Evolutionary conservation across 495 filamentous ascomycete species (phyloP).

Genomic region (Penicillium soppii): DNA sequence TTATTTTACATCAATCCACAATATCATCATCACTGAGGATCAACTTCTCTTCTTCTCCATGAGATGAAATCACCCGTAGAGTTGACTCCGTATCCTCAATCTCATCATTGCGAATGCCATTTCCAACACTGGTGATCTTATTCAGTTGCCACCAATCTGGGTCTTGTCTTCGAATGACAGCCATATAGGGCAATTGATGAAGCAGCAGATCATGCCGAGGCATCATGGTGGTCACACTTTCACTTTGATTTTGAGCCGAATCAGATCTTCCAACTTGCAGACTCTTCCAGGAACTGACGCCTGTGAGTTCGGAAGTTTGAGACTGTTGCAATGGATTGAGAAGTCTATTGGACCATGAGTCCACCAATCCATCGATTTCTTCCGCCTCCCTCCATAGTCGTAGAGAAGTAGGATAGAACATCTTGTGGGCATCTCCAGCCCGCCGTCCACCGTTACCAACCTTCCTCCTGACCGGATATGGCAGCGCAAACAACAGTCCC

Average conservation of each 20-base stretch:
- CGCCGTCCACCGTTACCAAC: conserved; percentile 30
- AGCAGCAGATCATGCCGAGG: conserved; percentile 74
- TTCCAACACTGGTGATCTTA: conserved; percentile 63
- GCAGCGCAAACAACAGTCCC: conserved; percentile 78
- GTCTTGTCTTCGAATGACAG: conserved; percentile 49
- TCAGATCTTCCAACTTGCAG: conserved; percentile 17
- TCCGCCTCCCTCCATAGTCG: conserved; percentile 77
- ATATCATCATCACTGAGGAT: conserved; percentile 95
- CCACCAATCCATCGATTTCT: conserved; percentile 70
- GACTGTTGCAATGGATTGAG: conserved; percentile 23
- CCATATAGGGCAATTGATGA: conserved; percentile 82
- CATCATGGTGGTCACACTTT: conserved; percentile 54
- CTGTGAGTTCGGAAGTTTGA: conserved; percentile 24
- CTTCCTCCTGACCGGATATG: conserved; percentile 75
- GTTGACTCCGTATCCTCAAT: conserved; percentile 40
- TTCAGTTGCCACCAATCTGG: conserved; percentile 54
- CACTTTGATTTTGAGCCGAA: conserved; percentile 26
- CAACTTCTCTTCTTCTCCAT: conserved; percentile 59
- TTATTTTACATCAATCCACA: conserved; percentile 60
- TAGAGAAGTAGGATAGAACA: conserved; percentile 82
- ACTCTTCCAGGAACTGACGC: conserved; percentile 38
- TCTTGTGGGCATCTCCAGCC: conserved; percentile 63
- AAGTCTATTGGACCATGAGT: conserved; percentile 57
- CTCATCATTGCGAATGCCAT: conserved; percentile 38
- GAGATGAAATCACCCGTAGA: conserved; percentile 10